Evolutionary conservation across 139 green algal genomes (phyloP).

Genomic region (Diplosphaera chodatii): DNA sequence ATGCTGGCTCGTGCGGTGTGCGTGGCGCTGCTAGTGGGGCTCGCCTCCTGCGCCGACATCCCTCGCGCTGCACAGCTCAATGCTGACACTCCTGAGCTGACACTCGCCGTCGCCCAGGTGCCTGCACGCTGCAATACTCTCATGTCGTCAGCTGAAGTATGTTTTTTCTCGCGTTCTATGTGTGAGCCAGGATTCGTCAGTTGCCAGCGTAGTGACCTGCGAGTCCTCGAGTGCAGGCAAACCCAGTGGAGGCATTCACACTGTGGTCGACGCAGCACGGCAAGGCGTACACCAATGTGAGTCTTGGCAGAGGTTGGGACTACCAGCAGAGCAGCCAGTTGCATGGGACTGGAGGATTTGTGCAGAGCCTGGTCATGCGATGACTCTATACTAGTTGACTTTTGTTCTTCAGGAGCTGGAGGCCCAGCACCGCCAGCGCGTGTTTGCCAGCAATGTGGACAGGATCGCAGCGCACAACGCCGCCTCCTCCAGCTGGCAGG

Average conservation of each 20-base stretch:
- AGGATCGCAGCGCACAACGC: slow-evolving; percentile 27
- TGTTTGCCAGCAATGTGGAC: slow-evolving; percentile 25
- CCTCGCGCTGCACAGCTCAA: background rate
- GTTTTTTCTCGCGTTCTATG: background rate
- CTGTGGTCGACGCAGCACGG: slow-evolving; percentile 9
- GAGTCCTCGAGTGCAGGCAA: slow-evolving; percentile 13
- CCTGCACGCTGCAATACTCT: no score
- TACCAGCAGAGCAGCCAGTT: background rate
- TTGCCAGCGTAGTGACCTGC: background rate
- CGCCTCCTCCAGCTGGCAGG: slow-evolving; percentile 4
- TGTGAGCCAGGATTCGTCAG: background rate
- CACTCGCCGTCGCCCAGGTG: background rate
- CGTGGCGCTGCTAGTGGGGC: background rate
- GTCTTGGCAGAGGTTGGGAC: background rate
- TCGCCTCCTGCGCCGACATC: background rate
- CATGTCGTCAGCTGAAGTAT: no score
- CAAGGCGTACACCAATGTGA: slow-evolving; percentile 13
- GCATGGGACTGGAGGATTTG: background rate
- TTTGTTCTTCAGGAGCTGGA: slow-evolving; percentile 2
- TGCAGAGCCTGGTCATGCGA: no score
- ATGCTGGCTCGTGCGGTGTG: background rate
- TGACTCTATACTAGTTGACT: background rate
- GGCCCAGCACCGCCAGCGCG: background rate
- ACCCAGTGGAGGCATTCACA: slow-evolving; percentile 21
- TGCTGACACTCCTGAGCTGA: background rate